phyloP scores from a whole-genome alignment of 1,284 basidiomycete genomes.

The Rhizopogon parksii region DNA sequence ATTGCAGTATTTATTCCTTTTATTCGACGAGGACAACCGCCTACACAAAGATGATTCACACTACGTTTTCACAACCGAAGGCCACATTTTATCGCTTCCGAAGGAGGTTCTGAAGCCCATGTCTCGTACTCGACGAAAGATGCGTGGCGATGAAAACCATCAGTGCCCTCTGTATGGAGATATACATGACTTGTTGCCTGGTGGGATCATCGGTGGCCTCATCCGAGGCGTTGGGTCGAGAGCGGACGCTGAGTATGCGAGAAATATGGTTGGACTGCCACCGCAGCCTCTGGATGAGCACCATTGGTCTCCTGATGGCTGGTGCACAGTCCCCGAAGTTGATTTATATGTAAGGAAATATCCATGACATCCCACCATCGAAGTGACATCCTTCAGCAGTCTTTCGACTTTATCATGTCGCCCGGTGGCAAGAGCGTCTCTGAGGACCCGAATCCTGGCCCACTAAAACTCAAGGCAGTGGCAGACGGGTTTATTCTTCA shows the following conservation, averaged over 20 bases:
- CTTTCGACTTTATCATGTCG: constrained; percentile 75
- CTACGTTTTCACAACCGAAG: constrained; percentile 89
- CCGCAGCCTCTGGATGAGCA: constrained; percentile 45
- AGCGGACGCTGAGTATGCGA: constrained; percentile 71
- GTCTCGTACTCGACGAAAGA: constrained; percentile 50
- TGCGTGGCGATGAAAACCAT: constrained; percentile 60
- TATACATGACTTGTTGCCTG: constrained; percentile 29
- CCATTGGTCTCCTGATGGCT: constrained; percentile 61
- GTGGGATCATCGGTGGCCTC: constrained; percentile 37
- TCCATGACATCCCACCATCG: constrained; percentile 3
- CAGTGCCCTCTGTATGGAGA: constrained; percentile 68
- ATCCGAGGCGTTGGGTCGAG: constrained; percentile 63
- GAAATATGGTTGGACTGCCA: constrained; percentile 52
- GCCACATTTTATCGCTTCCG: constrained; percentile 76
- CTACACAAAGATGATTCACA: constrained; percentile 71
- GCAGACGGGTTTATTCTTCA: constrained; percentile 69
- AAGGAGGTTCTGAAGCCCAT: constrained; percentile 45
- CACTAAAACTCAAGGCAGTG: constrained; percentile 56
- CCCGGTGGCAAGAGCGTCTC: constrained; percentile 42
- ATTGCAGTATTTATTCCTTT: constrained; percentile 77
- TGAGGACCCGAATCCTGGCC: constrained; percentile 67
- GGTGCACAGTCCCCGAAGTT: constrained; percentile 66
- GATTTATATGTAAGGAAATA: constrained; percentile 59
- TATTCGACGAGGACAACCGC: constrained; percentile 83
- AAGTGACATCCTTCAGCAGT: constrained; percentile 32